Base-by-base conservation (phyloP, 805 yeast genomes). In the fission yeast (Schizosaccharomyces pombe) region DNA sequence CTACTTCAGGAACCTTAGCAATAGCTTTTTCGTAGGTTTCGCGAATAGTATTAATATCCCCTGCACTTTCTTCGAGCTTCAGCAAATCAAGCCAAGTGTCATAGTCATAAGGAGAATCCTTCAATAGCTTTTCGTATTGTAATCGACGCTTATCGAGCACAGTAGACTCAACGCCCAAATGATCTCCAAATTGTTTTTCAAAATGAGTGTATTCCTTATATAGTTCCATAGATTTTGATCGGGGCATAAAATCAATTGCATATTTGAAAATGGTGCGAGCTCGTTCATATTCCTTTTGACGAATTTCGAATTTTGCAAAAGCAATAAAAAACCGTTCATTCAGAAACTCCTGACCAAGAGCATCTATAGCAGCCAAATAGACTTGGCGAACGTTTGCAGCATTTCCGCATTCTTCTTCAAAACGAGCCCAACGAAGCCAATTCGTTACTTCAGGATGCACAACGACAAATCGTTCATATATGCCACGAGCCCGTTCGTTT, bases 81-180 rank as follows among this genome's bases (percentile, higher is more conserved):
- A 74, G 70, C 1, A 85, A 57, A 0, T 75, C 63, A 89, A 94
- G 86, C 96, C 97, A 87, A 0, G 78, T 67, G 60, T 82, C 91
- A 64, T 77, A 79, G 65, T 84, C 83, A 0, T 55, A 43, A 0
- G 85, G 79, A 54, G 75, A 69, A 9, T 62, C 59, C 5, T 62
- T 56, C 12, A 83, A 59, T 22, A 66, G 68, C 2, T 67, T 63
- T 60, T 79, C 79, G 62, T 82, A 84, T 54, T 68, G 69, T 5
- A 70, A 64, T 57, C 71, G 73, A 56, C 94, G 68, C 60, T 80
- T 81, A 1, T 66, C 58, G 16, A 75, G 57, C 0, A 81, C 69
- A 1, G 77, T 74, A 2, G 64, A 60, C 57, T 78, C 79, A n/a
- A 79, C 71, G 0, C 76, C 72, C 12, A 69, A 72, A 37, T 66